phyloP scores from a whole-genome alignment of 805 yeast genomes.

The Hanseniaspora vineae region DNA sequence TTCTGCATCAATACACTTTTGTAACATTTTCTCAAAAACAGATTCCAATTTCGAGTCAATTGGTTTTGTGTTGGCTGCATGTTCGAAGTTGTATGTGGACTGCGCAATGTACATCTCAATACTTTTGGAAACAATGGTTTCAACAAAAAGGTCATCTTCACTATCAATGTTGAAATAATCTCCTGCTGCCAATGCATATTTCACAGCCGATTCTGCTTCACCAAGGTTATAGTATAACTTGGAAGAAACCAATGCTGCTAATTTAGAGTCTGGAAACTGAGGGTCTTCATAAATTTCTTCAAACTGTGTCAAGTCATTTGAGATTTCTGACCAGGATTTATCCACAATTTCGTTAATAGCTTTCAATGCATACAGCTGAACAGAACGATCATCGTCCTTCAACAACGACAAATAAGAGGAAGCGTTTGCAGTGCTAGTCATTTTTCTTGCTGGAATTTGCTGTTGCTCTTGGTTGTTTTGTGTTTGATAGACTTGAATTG shows the following conservation, averaged over 20 bases:
- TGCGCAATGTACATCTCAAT: conserved; percentile 65
- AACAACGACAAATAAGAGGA: conserved; percentile 85
- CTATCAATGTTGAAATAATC: conserved; percentile 53
- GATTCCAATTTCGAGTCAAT: conserved; percentile 51
- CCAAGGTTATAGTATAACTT: conserved; percentile 88
- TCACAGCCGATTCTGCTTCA: conserved; percentile 83
- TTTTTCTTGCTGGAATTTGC: neutral
- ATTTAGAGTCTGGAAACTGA: conserved; percentile 55
- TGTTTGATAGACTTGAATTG: too few relatives aligned
- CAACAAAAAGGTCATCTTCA: conserved; percentile 69
- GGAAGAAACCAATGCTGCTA: conserved; percentile 88
- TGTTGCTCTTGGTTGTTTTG: neutral
- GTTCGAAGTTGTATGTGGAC: conserved; percentile 39
- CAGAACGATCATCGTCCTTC: conserved; percentile 62
- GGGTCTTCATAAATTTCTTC: conserved; percentile 87
- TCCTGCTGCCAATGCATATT: conserved; percentile 78
- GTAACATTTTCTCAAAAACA: conserved; percentile 78
- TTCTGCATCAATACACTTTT: conserved; percentile 56
- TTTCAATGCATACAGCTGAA: conserved; percentile 74
- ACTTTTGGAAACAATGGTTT: conserved; percentile 89
- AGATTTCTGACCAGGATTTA: conserved; percentile 94
- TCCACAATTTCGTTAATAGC: conserved; percentile 75
- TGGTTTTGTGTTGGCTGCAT: conserved; percentile 17
- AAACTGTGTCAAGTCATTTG: conserved; percentile 75
- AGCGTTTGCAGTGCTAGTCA: conserved; percentile 57